A percentile compares a stretch with the other conserved stretches of the same genome.
Evolutionary conservation across 352 stramenopile species (phyloP).

Genomic region (Phytophthora constricta): DNA sequence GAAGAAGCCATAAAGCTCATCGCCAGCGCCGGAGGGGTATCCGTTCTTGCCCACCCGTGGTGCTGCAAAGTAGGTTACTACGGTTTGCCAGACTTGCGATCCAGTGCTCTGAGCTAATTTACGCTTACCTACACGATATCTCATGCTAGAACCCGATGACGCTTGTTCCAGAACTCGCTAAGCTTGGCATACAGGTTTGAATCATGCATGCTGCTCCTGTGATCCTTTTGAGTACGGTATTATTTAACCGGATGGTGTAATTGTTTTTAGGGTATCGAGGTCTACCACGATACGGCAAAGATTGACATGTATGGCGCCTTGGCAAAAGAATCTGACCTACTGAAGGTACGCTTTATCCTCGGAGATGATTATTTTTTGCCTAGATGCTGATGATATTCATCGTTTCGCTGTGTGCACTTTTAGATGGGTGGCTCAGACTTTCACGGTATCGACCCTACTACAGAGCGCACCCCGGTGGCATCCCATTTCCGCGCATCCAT

Average conservation of each 20-base stretch:
- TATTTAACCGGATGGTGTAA: conserved; percentile 1
- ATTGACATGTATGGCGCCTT: conserved; percentile 84
- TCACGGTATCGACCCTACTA: conserved; percentile 78
- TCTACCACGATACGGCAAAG: conserved; percentile 83
- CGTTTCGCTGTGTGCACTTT: background rate
- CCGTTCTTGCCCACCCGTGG: conserved; percentile 86
- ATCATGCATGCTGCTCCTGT: background rate
- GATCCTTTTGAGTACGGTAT: background rate
- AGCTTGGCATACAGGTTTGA: conserved; percentile 77
- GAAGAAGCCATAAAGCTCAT: conserved; percentile 89
- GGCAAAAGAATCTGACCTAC: conserved; percentile 72
- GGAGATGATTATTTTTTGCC: background rate
- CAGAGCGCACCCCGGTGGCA: conserved; percentile 73
- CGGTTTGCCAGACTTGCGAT: background rate
- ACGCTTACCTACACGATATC: background rate
- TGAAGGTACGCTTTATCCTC: too few species aligned
- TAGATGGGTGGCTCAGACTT: conserved; percentile 87
- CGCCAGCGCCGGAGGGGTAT: conserved; percentile 76
- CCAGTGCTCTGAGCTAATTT: background rate
- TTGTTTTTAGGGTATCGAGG: conserved; percentile 70
- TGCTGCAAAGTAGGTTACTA: conserved; percentile 71
- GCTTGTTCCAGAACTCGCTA: conserved; percentile 71
- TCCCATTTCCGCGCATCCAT: conserved; percentile 75
- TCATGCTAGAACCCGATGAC: conserved; percentile 63
- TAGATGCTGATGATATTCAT: background rate